Base-by-base conservation (phyloP, 2,329 filamentous ascomycete species). In the Albophoma yamanashiensis region DNA sequence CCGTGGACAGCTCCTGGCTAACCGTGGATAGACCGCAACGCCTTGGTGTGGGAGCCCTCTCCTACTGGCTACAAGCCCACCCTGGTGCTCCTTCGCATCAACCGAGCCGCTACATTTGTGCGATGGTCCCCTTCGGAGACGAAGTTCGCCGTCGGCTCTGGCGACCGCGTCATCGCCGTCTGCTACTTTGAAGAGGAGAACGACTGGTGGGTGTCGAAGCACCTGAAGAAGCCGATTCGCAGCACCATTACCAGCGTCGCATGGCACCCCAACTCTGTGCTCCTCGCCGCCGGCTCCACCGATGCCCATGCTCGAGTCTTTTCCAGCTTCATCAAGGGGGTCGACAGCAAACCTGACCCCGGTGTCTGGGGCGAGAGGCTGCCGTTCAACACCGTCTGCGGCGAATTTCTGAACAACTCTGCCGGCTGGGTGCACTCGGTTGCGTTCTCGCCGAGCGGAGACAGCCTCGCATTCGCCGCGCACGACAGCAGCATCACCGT, bases 201-300 rank as follows among this genome's bases (percentile, higher is more conserved):
- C 76, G 92, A 99, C 79, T 99, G 94, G 94, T 99, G 94, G 94
- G 93, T 99, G 50, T 97, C 92, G 43, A 99, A 99, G 82, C 94
- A 99, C 77, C 78, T 99, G 71, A 97, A 97, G 85, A 99, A 97
- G 83, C 94, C 94, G 25, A 96, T 99, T 69, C 89, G 93, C 66
- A 96, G 92, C 73, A 99, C 94, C 60, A 93, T 99, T 69, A 97
- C 94, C 60, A 92, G 89, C 20, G 86, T 99, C 53, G 88, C 89
- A 60, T 99, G 94, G 94, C 94, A 99, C 75, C 94, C 94, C 42
- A 99, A 99, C 81, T 95, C 90, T 12, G 94, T 99, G 20, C 84
- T 99, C 39, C 82, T 99, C 31, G 94, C 93, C 20, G 92, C 94
- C 52, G 94, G 94, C 43, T 96, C 91, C n/a, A 97, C 94, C 42